Evolutionary conservation across 176 grass and related monocot species (phyloP).

Genomic region (Oryza glaberrima): DNA sequence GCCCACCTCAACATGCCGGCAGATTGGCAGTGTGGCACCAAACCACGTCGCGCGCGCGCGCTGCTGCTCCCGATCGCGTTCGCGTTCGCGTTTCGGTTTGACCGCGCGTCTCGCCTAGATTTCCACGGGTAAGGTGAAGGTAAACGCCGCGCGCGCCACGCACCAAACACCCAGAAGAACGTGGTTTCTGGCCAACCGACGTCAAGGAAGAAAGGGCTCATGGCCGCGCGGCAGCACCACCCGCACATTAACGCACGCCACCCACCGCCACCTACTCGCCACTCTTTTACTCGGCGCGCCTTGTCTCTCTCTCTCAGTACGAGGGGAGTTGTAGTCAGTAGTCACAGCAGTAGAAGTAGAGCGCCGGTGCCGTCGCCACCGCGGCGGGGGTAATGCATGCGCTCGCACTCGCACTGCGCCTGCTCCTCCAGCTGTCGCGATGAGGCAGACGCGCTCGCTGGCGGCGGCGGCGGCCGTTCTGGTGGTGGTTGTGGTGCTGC

Average conservation of each 20-base stretch:
- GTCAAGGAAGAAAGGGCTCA: too few relatives aligned
- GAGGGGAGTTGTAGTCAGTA: not conserved
- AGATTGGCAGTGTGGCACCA: too few relatives aligned
- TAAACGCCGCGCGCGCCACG: not conserved
- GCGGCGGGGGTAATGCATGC: slow-evolving; percentile 32
- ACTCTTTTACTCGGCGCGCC: slow-evolving; percentile 2
- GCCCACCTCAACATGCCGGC: not conserved
- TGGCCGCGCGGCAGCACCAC: not conserved
- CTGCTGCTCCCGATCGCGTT: too few relatives aligned
- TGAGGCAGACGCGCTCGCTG: slow-evolving; percentile 21
- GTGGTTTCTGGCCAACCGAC: too few relatives aligned
- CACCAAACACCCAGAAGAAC: not conserved
- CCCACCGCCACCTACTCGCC: slow-evolving; percentile 37
- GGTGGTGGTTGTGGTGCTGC: slow-evolving; percentile 28
- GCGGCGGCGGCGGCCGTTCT: not conserved
- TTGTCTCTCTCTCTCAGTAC: not conserved
- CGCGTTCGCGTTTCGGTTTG: not conserved
- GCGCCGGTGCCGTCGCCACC: not conserved
- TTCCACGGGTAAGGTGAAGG: not conserved
- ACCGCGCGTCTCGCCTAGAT: not conserved
- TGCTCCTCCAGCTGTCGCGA: slow-evolving; percentile 7
- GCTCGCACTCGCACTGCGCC: slow-evolving; percentile 28
- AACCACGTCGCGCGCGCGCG: not conserved
- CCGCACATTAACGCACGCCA: slow-evolving; percentile 54
- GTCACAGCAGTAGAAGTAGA: not conserved